Evolutionary conservation across 2,329 filamentous ascomycete species (phyloP).

Genomic region (Fusarium sp.): DNA sequence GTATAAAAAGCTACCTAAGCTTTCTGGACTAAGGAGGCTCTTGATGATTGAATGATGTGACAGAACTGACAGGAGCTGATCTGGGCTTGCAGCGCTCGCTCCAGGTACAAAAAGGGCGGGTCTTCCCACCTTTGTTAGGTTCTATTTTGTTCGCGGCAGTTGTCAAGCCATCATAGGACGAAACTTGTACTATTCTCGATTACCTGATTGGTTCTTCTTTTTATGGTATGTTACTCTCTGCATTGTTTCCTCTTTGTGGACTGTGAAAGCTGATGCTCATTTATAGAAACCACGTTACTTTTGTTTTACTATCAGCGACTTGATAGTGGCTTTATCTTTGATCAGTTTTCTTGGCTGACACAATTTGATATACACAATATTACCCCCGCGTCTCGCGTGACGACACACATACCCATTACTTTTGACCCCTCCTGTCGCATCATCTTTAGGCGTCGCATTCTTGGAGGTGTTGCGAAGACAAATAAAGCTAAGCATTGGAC

Average conservation of each 20-base stretch:
- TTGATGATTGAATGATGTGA: conserved; percentile 43
- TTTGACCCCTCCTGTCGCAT: conserved; percentile 23
- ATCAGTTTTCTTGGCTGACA: neutral
- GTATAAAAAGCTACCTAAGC: neutral
- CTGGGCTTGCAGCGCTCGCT: conserved; percentile 2
- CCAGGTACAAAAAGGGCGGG: conserved; percentile 52
- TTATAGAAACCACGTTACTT: conserved; percentile 1
- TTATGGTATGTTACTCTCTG: conserved; percentile 19
- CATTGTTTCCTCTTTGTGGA: neutral
- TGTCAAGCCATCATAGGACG: conserved; percentile 45
- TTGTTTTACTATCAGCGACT: neutral
- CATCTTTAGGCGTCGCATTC: conserved; percentile 16
- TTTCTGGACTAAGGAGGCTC: neutral
- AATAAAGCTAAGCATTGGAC: conserved; percentile 3
- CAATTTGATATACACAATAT: neutral
- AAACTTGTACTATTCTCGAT: conserved; percentile 17
- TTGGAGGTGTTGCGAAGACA: conserved; percentile 8
- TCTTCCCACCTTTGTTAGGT: conserved; percentile 45
- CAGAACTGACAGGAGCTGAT: conserved; percentile 20
- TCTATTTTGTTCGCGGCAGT: conserved; percentile 34
- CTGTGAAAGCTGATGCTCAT: neutral
- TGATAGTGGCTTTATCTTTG: neutral
- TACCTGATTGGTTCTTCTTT: conserved; percentile 23
- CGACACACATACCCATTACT: conserved; percentile 10
- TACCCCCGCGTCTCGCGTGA: conserved; percentile 32